Percentiles rank a stretch among this genome's conserved stretches.
phyloP scores from a whole-genome alignment of 176 grass and related monocot species.

The Stipa capillata region DNA sequence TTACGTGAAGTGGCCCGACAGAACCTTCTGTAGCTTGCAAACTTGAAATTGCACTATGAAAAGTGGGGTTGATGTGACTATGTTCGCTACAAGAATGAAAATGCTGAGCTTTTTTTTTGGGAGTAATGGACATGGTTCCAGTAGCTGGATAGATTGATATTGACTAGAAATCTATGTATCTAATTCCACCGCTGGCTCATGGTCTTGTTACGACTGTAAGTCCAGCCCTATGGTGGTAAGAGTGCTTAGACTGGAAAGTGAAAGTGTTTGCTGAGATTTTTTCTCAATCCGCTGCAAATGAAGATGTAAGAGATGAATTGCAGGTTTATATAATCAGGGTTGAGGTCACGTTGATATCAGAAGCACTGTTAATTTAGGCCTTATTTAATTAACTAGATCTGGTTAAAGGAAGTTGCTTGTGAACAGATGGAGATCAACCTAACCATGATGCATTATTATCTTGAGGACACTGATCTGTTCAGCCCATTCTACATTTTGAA shows the following conservation, averaged over 20 bases:
- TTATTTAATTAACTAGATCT: neutral
- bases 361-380: neutral
- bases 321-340: neutral
- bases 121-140: neutral
- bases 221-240: neutral
- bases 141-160: neutral
- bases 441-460: too few relatives aligned
- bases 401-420: neutral
- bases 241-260: too few relatives aligned
- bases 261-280: neutral
- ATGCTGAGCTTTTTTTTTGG: neutral
- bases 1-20: neutral
- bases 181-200: neutral
- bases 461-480: neutral
- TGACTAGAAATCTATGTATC: neutral
- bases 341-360: neutral
- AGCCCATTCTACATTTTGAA: neutral
- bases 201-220: neutral
- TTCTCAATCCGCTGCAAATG: too few relatives aligned
- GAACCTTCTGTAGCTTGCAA: neutral
- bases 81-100: too few relatives aligned
- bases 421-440: neutral
- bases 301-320: neutral
- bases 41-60: neutral
- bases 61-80: too few relatives aligned